These are phyloP conservation scores for Plasmodium inui DNA, from an alignment of 169 alveolate genomes.

Conservation along the genomic window DNA sequence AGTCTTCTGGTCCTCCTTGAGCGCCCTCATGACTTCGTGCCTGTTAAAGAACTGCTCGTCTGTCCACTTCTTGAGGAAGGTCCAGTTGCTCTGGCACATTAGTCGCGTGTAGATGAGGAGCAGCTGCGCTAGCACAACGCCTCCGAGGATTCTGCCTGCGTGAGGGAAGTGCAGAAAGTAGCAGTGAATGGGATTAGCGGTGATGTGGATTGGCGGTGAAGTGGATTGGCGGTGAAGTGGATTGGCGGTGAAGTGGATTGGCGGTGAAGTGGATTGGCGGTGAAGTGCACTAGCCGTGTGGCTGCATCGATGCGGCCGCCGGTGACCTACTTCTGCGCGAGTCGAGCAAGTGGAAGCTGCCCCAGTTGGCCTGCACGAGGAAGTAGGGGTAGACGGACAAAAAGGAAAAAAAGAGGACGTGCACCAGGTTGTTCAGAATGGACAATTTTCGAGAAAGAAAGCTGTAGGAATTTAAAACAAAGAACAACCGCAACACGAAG, in stretches of 20 bases:
- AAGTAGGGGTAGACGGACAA: conserved; percentile 52
- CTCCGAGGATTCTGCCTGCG: conserved; percentile 64
- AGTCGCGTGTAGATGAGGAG: conserved; percentile 53
- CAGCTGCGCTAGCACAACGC: conserved; percentile 24
- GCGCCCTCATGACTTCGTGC: conserved; percentile 32
- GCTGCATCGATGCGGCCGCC: too few species aligned
- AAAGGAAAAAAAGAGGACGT: conserved; percentile 48
- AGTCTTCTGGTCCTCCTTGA: conserved; percentile 39
- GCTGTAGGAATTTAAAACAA: conserved; percentile 53
- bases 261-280: too few species aligned
- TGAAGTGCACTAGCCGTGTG: neutral
- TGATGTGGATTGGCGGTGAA: neutral
- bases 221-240: neutral
- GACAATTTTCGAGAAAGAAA: conserved; percentile 42
- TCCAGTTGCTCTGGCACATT: conserved; percentile 49
- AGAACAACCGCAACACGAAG: conserved; percentile 52
- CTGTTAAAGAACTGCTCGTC: conserved; percentile 70
- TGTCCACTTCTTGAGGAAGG: conserved; percentile 63
- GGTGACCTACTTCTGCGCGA: conserved; percentile 12
- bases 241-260: too few species aligned
- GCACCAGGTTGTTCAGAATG: conserved; percentile 30
- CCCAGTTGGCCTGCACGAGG: conserved; percentile 75
- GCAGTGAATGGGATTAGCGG: neutral
- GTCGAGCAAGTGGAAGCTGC: conserved; percentile 67
- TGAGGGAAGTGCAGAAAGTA: neutral